Conservation (phyloP, 2,329 filamentous ascomycete species). For the Phoma sp. region DNA sequence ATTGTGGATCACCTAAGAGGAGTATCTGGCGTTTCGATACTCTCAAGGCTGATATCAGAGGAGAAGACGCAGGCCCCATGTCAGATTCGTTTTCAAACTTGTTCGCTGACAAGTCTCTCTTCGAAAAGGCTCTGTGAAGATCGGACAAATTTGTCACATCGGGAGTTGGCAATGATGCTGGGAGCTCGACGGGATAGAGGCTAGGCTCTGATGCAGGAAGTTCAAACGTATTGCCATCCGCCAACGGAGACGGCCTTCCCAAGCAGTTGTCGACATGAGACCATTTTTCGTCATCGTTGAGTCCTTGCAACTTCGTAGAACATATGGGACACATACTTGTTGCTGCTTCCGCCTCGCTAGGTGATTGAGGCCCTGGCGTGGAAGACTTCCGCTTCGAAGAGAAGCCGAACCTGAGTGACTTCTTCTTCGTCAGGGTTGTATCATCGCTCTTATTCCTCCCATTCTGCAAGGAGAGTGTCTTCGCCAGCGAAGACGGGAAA, state of each 20-base stretch:
- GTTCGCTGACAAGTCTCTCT: slow-evolving; percentile 2
- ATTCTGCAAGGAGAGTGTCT: slow-evolving; percentile 8
- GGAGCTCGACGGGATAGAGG: slow-evolving; percentile 1
- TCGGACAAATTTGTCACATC: neutral
- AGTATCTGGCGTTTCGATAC: slow-evolving; percentile 12
- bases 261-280: slow-evolving; percentile 4
- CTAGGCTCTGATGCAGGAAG: slow-evolving; percentile 5
- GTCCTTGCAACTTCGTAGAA: neutral
- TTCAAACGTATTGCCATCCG: neutral
- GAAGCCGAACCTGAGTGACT: neutral
- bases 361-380: neutral
- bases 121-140: slow-evolving; percentile 4
- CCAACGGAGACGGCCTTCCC: neutral
- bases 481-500: neutral
- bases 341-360: neutral
- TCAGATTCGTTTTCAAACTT: slow-evolving; percentile 1
- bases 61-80: neutral
- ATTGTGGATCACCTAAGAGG: slow-evolving; percentile 16
- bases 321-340: neutral
- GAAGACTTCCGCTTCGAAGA: neutral
- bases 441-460: slow-evolving; percentile 11
- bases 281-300: neutral
- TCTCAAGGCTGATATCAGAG: neutral
- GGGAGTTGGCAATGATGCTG: neutral
- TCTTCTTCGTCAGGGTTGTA: neutral